Evolutionary conservation across 495 filamentous ascomycete species (phyloP), one percentile per base, ranked within the genome.

Genomic region (Daldinia decipiens): DNA sequence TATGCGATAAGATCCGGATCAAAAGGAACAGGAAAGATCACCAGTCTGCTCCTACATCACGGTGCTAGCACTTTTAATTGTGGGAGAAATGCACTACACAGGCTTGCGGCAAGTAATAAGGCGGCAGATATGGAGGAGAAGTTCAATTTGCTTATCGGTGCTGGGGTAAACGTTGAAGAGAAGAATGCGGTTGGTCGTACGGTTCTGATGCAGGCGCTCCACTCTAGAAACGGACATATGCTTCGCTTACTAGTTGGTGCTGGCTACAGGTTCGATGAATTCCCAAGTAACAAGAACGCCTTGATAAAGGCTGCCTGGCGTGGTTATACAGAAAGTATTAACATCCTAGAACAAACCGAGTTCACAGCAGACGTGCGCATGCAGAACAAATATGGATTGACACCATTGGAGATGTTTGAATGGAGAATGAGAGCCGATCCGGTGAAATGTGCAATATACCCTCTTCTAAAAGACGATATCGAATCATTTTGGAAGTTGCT

Each of bases 331-430:
- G 50, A 51, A 57, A 26, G 1, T 15, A 51, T 70, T 17, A 50
- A 57, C 34, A 17, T 52, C 31, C 0, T 70, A 34, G 39, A 45
- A 29, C 47, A 47, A 51, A 31, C 55, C 9, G 3, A 17, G 9
- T 56, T 56, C 11, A 65, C 56, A n/a, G 26, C 56, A 6, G 67
- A 70, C 26, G 50, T 70, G 5, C 67, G 67, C 32, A 17, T 50
- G 24, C 36, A 32, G 17, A n/a, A 40, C 3, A 1, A 32, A 2
- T 3, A 51, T 13, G 47, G 56, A 15, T 1, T 39, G 3, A 65
- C 62, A 3, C 19, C 67, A 11, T 34, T 70, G 1, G 67, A 61
- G 17, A 19, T 5, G 19, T 60, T 70, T 7, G 36, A 65, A 61
- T 65, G 50, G 67, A 70, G 61, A 40, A 55, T 56, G 39, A 1